These are phyloP conservation scores for Hanseniaspora osmophila DNA, from an alignment of 805 yeast genomes.

Conservation along the genomic window DNA sequence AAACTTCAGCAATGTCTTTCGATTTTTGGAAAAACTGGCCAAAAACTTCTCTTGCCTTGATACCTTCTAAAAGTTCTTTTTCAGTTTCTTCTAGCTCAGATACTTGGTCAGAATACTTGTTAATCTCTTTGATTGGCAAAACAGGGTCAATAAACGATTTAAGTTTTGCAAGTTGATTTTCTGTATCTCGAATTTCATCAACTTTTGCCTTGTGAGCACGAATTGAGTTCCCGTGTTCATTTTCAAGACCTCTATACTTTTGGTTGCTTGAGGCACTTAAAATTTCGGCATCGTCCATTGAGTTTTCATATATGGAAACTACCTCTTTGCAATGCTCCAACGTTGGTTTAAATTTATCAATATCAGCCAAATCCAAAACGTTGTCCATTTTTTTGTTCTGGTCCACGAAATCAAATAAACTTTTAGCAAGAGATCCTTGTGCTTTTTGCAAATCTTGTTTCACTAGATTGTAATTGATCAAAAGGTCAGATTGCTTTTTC, in stretches of 20 bases:
- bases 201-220: background rate
- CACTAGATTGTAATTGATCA: conserved; percentile 36
- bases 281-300: background rate
- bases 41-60: conserved; percentile 48
- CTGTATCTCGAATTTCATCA: background rate
- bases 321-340: too few relatives aligned
- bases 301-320: background rate
- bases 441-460: conserved; percentile 8
- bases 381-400: background rate
- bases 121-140: background rate
- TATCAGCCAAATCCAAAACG: background rate
- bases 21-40: conserved; percentile 57
- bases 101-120: conserved; percentile 29
- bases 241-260: background rate
- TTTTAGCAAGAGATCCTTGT: background rate
- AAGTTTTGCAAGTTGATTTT: background rate
- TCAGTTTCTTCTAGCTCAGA: conserved; percentile 41
- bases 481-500: conserved; percentile 43
- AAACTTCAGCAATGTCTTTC: conserved; percentile 40
- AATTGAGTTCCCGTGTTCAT: background rate
- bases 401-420: background rate
- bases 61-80: conserved; percentile 14
- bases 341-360: too few relatives aligned
- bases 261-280: background rate
- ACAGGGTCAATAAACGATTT: background rate